These are phyloP conservation scores for Euphorbia schlechtendalii DNA, from an alignment of 441 rosid genomes.

Conservation along the genomic window DNA sequence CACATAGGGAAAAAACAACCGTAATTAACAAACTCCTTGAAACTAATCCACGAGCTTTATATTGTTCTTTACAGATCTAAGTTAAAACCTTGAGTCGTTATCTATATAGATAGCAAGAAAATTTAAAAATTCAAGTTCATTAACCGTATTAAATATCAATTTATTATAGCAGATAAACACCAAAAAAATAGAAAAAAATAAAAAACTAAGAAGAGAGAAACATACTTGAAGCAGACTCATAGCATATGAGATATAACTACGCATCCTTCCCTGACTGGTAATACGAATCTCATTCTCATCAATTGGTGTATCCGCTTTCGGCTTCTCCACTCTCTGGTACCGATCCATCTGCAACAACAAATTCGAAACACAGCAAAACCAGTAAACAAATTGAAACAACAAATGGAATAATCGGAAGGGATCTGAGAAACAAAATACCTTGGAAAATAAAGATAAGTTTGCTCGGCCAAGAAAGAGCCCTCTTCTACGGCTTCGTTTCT, in stretches of 20 bases:
- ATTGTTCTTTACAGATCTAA: neutral
- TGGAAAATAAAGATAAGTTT: constrained; percentile 12
- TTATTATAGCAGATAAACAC: neutral
- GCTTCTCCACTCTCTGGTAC: constrained; percentile 91
- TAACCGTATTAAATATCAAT: neutral
- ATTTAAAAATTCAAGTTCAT: neutral
- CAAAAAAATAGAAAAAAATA: neutral
- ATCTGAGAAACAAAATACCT: constrained; percentile 8
- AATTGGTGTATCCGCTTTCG: constrained; percentile 69
- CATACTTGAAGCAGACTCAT: constrained; percentile 76
- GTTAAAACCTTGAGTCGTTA: neutral
- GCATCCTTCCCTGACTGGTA: constrained; percentile 87
- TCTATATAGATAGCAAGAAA: neutral
- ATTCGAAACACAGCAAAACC: neutral
- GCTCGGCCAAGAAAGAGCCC: constrained; percentile 36
- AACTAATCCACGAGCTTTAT: neutral
- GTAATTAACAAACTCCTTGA: neutral
- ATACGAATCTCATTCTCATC: constrained; percentile 97
- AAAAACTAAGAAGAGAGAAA: too few relatives aligned
- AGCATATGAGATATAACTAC: constrained; percentile 90
- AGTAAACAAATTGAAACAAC: neutral
- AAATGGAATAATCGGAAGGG: neutral
- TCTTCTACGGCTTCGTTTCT: constrained; percentile 58
- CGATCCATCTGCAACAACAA: constrained; percentile 55
- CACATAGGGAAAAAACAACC: neutral